A percentile compares a stretch with the other conserved stretches of the same genome.
Conservation (phyloP, 208 protist species). For the Trypanosomatidae sp. region DNA sequence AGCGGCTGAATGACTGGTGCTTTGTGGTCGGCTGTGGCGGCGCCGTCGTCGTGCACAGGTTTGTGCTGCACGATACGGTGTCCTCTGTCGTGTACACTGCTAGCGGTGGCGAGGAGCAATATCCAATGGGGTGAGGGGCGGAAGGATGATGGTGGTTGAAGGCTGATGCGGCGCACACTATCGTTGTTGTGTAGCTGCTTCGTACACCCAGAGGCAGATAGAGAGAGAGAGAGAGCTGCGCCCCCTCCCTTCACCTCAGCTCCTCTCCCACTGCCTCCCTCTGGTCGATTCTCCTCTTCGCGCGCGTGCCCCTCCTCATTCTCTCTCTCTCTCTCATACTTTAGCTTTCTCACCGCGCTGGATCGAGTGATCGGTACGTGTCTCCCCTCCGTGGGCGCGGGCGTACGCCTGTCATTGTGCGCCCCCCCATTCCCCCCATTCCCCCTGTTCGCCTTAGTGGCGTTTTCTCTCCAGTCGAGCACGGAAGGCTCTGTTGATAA, state of each 20-base stretch:
- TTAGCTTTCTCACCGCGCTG: neutral
- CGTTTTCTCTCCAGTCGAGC: neutral
- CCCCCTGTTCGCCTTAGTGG: too few relatives aligned
- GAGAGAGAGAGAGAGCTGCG: too few relatives aligned
- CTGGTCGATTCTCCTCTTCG: neutral
- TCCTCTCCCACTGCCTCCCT: neutral
- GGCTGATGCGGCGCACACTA: neutral
- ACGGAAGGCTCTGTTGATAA: neutral
- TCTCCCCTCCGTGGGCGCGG: neutral
- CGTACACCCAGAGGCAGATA: neutral
- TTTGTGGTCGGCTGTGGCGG: slow-evolving; percentile 45
- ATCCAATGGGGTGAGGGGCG: neutral
- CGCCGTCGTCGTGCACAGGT: slow-evolving; percentile 39
- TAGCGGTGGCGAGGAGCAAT: slow-evolving; percentile 16
- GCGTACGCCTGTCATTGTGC: neutral
- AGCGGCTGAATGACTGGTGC: slow-evolving; percentile 66
- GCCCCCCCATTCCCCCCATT: neutral
- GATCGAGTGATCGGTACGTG: neutral
- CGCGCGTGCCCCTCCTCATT: too few relatives aligned
- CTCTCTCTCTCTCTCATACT: neutral
- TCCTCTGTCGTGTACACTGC: slow-evolving; percentile 25
- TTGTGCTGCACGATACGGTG: slow-evolving; percentile 36
- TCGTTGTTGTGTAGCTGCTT: neutral
- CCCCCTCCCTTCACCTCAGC: neutral
- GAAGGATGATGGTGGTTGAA: neutral